These are phyloP conservation scores for Erodium maritimum DNA, from an alignment of 345 rosid genomes.

Conservation along the genomic window DNA sequence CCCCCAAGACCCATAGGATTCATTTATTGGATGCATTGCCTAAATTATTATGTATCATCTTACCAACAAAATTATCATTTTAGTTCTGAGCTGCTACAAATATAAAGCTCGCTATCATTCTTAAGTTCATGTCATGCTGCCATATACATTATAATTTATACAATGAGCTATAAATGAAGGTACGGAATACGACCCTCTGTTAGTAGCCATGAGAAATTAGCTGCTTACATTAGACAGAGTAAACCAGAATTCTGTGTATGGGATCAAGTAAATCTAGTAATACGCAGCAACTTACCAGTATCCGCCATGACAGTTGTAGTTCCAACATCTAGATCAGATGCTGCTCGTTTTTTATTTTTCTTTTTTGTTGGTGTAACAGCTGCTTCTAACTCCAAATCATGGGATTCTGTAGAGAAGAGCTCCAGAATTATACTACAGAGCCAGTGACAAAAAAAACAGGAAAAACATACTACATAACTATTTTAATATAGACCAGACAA, in stretches of 20 bases:
- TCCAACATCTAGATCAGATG: slow-evolving; percentile 21
- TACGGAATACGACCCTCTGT: no score
- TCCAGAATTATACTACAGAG: background rate
- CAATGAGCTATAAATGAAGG: no score
- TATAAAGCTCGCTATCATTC: no score
- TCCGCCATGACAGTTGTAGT: slow-evolving; percentile 7
- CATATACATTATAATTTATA: no score
- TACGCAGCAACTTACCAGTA: slow-evolving; percentile 14
- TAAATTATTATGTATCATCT: no score
- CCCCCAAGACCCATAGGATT: no score
- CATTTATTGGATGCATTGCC: no score
- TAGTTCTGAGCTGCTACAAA: no score
- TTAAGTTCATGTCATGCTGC: no score
- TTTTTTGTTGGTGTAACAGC: slow-evolving; percentile 12
- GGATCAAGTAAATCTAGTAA: background rate
- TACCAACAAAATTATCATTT: no score
- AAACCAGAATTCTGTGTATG: background rate
- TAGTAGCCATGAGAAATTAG: no score
- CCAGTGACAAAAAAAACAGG: background rate
- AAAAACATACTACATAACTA: background rate
- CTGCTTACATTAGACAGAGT: background rate
- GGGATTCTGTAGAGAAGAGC: slow-evolving; percentile 5
- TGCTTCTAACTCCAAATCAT: slow-evolving; percentile 10
- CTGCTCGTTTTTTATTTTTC: slow-evolving; percentile 29
- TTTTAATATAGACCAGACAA: background rate